Base-by-base conservation (phyloP, 495 filamentous ascomycete genomes). In the Beverwykella pulmonaria region DNA sequence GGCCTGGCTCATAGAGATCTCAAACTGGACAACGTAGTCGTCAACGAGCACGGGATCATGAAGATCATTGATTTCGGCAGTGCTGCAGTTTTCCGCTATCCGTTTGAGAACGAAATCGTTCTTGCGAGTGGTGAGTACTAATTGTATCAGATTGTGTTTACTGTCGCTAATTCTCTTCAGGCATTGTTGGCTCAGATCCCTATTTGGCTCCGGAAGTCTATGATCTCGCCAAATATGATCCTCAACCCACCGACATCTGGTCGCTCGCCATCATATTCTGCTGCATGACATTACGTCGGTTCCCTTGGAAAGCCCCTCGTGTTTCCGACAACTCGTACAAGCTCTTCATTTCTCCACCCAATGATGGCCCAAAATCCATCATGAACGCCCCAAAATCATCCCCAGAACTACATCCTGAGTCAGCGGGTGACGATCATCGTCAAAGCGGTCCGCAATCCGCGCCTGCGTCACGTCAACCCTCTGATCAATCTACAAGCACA, bases 41-140 rank as follows among this genome's bases (percentile, higher is more conserved):
- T 99, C 53, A 98, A 93, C 70, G 90, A 97, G 71, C 85, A 88
- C 69, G 94, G 94, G n/a, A 97, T 99, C 66, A 96, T 99, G 90
- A 99, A 99, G 79, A 89, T 99, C 54, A 99, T 99, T 67, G 94
- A 99, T 76, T 99, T 99, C 79, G 94, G 94, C 58, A 98, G 94
- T 78, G 92, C 94, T 3, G 92, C 92, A 61, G 93, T 99, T 50
- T 99, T 93, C 80, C 85, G 88, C 65, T 99, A 99, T 82, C 94
- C 94, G 1, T 99, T 99, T 75, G 94, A 99, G 78, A 92, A 88
- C 57, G 91, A 92, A 68, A 88, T 93, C 53, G 92, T 97, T 22
- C 82, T 86, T 39, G 92, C 94, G 46, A 88, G 86, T 74, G 94
- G 94, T 96, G 81, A 79, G 89, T 82, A 1, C n/a, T 29, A 19